Conservation (phyloP, 1,139 yeast genomes). For the Saccharomyces hybrid region DNA sequence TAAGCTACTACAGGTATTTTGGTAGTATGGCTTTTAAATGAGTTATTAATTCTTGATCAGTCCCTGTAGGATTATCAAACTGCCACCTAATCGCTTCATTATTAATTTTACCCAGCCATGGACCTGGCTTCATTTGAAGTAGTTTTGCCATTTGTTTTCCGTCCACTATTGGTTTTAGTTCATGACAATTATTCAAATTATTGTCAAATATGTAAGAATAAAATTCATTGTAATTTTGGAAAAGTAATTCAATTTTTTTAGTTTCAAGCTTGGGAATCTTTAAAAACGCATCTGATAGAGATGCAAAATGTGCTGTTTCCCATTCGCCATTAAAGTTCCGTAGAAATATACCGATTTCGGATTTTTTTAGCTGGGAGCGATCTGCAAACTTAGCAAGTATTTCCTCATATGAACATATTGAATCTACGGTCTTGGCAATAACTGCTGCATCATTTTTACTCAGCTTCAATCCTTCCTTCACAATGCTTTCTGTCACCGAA, state of each 20-base stretch:
- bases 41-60: constrained; percentile 47
- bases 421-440: constrained; percentile 39
- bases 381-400: constrained; percentile 19
- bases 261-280: constrained; percentile 7
- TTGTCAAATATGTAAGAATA: constrained; percentile 25
- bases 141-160: constrained; percentile 57
- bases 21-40: constrained; percentile 34
- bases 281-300: constrained; percentile 18
- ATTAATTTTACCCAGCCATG: constrained; percentile 63
- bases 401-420: constrained; percentile 25
- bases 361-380: constrained; percentile 35
- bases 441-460: constrained; percentile 51
- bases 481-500: constrained; percentile 33
- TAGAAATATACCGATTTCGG: constrained; percentile 55
- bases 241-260: constrained; percentile 6
- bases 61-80: constrained; percentile 54
- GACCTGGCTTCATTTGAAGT: constrained; percentile 64
- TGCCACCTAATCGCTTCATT: constrained; percentile 63
- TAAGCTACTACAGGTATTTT: constrained; percentile 8
- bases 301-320: constrained; percentile 37
- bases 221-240: constrained; percentile 35
- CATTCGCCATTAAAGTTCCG: constrained; percentile 49
- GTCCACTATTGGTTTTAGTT: constrained; percentile 50
- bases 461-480: constrained; percentile 65
- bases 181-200: constrained; percentile 39